phyloP scores from a whole-genome alignment of 2,329 filamentous ascomycete genomes.

The Didymella segeticola region DNA sequence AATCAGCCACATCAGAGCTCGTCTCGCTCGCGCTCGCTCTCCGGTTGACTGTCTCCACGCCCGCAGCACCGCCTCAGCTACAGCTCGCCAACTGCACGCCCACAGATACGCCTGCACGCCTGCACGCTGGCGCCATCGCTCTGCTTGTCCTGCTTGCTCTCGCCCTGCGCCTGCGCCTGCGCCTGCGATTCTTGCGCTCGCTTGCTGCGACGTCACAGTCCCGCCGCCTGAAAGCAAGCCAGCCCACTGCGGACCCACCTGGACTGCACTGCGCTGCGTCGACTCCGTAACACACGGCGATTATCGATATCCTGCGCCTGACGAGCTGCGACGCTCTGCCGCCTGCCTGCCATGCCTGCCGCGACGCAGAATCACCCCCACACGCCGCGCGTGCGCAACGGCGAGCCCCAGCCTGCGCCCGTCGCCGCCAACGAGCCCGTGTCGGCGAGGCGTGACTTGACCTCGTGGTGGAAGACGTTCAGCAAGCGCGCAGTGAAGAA shows the following conservation, averaged over 20 bases:
- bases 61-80: constrained; percentile 4
- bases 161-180: background rate
- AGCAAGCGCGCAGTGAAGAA: constrained; percentile 68
- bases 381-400: constrained; percentile 52
- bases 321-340: constrained; percentile 38
- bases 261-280: constrained; percentile 25
- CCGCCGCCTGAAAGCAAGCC: constrained; percentile 39
- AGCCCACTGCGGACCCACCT: constrained; percentile 28
- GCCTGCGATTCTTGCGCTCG: constrained; percentile 17
- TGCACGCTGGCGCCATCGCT: constrained; percentile 9
- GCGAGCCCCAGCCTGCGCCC: constrained; percentile 52
- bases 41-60: constrained; percentile 18
- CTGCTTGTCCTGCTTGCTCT: too few species aligned
- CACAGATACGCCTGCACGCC: constrained; percentile 8
- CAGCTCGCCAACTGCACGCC: constrained; percentile 9
- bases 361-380: constrained; percentile 46
- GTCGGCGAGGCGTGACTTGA: constrained; percentile 84
- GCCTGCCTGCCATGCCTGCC: constrained; percentile 47
- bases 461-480: constrained; percentile 98
- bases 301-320: constrained; percentile 22
- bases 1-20: constrained; percentile 33
- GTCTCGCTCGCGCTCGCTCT: background rate
- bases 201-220: constrained; percentile 24
- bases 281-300: constrained; percentile 27
- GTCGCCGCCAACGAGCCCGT: constrained; percentile 67